phyloP scores from a whole-genome alignment of 2,329 filamentous ascomycete species.

The Ceratocystis huliohia region DNA sequence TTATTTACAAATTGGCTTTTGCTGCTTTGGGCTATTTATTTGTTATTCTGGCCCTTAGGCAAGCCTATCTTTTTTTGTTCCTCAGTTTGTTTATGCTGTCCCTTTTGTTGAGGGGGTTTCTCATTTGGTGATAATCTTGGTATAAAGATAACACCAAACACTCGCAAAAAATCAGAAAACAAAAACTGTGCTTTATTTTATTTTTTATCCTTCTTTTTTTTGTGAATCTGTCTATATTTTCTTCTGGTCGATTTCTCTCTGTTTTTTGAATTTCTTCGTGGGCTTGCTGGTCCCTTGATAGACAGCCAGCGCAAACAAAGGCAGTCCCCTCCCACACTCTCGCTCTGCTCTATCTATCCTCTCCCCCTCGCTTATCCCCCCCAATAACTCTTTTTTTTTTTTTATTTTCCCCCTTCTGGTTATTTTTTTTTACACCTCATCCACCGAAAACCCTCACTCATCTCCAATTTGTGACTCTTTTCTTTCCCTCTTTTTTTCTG shows the following conservation, averaged over 20 bases:
- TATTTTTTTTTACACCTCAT: conserved; percentile 9
- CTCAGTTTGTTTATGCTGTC: neutral
- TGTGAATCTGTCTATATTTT: neutral
- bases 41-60: conserved; percentile 14
- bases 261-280: neutral
- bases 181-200: neutral
- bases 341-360: conserved; percentile 10
- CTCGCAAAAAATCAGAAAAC: neutral
- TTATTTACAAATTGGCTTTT: conserved; percentile 10
- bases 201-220: conserved; percentile 3
- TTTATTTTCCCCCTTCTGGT: neutral
- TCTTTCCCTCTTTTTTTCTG: conserved; percentile 9
- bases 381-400: conserved; percentile 12
- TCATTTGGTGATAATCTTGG: neutral
- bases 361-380: conserved; percentile 8
- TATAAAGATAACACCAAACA: neutral
- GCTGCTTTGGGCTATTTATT: conserved; percentile 20
- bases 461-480: conserved; percentile 2
- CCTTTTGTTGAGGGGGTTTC: neutral
- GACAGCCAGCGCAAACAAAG: conserved; percentile 8
- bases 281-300: conserved; percentile 1
- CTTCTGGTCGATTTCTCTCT: neutral
- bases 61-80: neutral
- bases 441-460: neutral
- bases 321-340: neutral